Percentiles rank a stretch among this genome's conserved stretches.
phyloP scores from a whole-genome alignment of 176 grass and related monocot species.

The Microstegium vimineum region DNA sequence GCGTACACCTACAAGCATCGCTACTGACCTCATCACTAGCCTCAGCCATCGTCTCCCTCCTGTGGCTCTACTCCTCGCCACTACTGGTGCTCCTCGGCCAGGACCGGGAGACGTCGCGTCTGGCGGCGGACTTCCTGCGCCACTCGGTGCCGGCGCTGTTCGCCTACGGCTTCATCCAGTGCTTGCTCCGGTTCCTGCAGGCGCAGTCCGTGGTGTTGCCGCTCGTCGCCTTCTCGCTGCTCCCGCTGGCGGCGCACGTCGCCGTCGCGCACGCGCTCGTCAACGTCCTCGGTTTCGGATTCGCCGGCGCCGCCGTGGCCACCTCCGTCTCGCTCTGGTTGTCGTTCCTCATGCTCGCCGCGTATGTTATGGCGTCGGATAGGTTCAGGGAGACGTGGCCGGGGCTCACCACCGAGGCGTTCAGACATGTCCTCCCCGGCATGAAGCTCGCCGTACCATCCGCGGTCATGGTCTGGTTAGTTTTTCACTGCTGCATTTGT shows the following conservation, averaged over 20 bases:
- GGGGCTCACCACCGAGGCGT: conserved; percentile 36
- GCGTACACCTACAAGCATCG: conserved; percentile 44
- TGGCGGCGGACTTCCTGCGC: conserved; percentile 24
- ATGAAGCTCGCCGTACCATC: conserved; percentile 47
- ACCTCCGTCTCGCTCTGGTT: conserved; percentile 30
- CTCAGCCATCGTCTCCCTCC: conserved; percentile 29
- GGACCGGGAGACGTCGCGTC: conserved; percentile 31
- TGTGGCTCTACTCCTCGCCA: conserved; percentile 41
- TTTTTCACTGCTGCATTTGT: too few species aligned
- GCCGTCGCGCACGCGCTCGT: conserved; percentile 34
- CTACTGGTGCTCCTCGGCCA: conserved; percentile 34
- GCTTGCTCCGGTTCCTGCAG: conserved; percentile 48
- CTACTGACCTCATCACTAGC: conserved; percentile 25
- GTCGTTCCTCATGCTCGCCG: conserved; percentile 27
- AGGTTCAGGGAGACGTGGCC: conserved; percentile 32
- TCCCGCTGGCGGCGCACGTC: conserved; percentile 34
- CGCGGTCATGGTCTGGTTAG: conserved; percentile 58
- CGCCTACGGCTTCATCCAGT: conserved; percentile 43
- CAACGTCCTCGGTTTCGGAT: conserved; percentile 23
- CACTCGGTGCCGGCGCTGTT: conserved; percentile 29
- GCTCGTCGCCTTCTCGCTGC: conserved; percentile 28
- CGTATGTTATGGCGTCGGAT: conserved; percentile 27
- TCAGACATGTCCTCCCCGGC: conserved; percentile 32
- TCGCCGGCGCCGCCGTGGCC: conserved; percentile 31
- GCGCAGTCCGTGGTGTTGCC: conserved; percentile 45